Base-by-base conservation (phyloP, 768 basidiomycete species). In the Trametes cingulata region DNA sequence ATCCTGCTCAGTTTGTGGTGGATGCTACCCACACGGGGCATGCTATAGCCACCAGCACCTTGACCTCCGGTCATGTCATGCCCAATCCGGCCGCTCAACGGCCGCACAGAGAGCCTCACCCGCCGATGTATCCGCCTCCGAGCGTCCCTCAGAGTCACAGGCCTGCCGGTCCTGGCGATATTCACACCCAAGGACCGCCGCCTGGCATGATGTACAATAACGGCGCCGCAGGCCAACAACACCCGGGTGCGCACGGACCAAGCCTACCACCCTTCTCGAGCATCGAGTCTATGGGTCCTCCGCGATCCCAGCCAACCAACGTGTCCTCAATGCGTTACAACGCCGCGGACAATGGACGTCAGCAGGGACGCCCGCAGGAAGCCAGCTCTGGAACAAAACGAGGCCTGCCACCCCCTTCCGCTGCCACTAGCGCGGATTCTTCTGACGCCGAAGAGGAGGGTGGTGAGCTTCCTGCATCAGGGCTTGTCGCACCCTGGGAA, bases 361-460 rank as follows among this genome's bases (percentile, higher is more conserved):
- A 71, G 68, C 55, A 65, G 64, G 36, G 45, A 49, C 61, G 56
- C 54, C 60, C 48, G 24, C 62, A 65, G 40, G 69, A 66, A 25
- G 65, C 60, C 22, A 49, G 64, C 25, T 72, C 80, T 40, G 77
- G 78, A 27, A 74, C 82, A 57, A 91, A 90, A 73, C 79, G 89
- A 64, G 78, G 81, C 29, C 82, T 83, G 35, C 82, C 84, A 13
- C 75, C 80, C 3, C 80, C 84, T 14, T 90, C 90, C 1, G 85
- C 83, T 65, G 82, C 85, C 60, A 85, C 87, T 9, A 92, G 89
- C 63, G 85, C 88, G 12, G 86, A 93, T 72, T 91, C 91, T 1
- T 90, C 91, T 37, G 92, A 93, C 68, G 72, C 84, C n/a, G 93
- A 93, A 50, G 91, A 91, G 48, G 90, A 92, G 45, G 90, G 90